Conservation (phyloP, 1,139 yeast genomes). For the Barnettozyma hawaiiensis region DNA sequence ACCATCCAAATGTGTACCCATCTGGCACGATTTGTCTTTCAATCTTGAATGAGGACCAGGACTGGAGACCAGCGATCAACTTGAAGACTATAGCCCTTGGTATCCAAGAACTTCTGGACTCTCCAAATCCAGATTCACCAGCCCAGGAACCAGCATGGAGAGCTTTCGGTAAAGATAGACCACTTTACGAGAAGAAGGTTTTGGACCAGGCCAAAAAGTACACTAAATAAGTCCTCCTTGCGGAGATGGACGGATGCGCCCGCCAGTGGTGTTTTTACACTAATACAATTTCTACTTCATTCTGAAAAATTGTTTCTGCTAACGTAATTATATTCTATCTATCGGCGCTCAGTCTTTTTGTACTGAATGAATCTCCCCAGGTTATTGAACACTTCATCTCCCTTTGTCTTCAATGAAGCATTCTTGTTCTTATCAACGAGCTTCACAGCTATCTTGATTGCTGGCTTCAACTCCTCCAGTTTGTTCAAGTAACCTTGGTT, state of each 20-base stretch:
- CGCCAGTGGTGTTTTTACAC: too few relatives aligned
- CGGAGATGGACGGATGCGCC: too few relatives aligned
- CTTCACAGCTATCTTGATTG: slow-evolving; percentile 46
- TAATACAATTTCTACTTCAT: too few relatives aligned
- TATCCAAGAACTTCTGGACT: slow-evolving; percentile 82
- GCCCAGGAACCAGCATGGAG: slow-evolving; percentile 97
- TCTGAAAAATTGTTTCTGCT: neutral
- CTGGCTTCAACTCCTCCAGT: slow-evolving; percentile 42
- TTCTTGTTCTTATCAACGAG: slow-evolving; percentile 62
- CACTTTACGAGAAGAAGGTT: slow-evolving; percentile 69
- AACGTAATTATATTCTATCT: neutral
- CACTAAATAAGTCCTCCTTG: slow-evolving; percentile 34
- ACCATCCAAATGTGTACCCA: slow-evolving; percentile 96
- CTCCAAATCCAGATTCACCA: slow-evolving; percentile 93
- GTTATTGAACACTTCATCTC: slow-evolving; percentile 64
- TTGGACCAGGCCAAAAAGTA: slow-evolving; percentile 76
- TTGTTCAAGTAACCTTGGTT: slow-evolving; percentile 41
- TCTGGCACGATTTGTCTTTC: slow-evolving; percentile 93
- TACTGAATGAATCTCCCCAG: slow-evolving; percentile 73
- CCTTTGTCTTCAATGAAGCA: slow-evolving; percentile 51
- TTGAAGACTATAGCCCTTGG: slow-evolving; percentile 87
- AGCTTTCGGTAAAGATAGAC: slow-evolving; percentile 65
- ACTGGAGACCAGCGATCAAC: slow-evolving; percentile 97
- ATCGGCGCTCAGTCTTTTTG: slow-evolving; percentile 42
- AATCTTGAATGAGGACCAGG: slow-evolving; percentile 90